Conservation (phyloP, 345 rosid species). For the Eucalyptus sp. region DNA sequence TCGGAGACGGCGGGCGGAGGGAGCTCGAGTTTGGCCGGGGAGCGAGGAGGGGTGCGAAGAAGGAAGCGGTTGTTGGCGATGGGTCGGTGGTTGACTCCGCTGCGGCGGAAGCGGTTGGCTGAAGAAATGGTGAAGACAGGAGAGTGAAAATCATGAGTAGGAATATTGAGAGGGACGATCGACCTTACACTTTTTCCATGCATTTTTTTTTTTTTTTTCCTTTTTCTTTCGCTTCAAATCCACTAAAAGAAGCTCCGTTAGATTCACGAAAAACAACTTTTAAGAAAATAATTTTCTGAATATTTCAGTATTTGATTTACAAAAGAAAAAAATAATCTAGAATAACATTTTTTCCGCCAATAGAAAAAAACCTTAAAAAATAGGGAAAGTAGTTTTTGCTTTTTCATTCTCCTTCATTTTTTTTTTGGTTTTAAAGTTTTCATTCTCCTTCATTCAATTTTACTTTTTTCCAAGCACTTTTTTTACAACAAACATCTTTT, state of each 20-base stretch:
- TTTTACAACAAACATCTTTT: too few species aligned
- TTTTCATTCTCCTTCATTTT: too few species aligned
- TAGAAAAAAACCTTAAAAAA: too few species aligned
- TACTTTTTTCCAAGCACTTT: too few species aligned
- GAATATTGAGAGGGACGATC: fast-evolving
- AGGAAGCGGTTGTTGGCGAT: background rate
- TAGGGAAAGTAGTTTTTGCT: fast-evolving
- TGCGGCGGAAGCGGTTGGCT: background rate
- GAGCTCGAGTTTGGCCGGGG: background rate
- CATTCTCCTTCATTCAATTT: too few species aligned
- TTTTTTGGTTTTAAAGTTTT: too few species aligned
- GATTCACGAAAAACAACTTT: too few species aligned
- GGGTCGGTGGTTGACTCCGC: background rate
- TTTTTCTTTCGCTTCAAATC: background rate
- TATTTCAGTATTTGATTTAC: too few species aligned
- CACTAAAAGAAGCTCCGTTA: too few species aligned
- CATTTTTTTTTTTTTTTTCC: background rate
- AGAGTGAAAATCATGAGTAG: background rate
- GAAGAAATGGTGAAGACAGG: background rate
- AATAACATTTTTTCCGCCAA: too few species aligned
- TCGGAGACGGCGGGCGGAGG: fast-evolving
- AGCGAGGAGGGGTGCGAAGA: background rate
- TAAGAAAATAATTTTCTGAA: too few species aligned
- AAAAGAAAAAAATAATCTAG: too few species aligned
- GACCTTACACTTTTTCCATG: background rate